Base-by-base conservation (phyloP, 1,284 basidiomycete species). In the Lentinus polychrous region DNA sequence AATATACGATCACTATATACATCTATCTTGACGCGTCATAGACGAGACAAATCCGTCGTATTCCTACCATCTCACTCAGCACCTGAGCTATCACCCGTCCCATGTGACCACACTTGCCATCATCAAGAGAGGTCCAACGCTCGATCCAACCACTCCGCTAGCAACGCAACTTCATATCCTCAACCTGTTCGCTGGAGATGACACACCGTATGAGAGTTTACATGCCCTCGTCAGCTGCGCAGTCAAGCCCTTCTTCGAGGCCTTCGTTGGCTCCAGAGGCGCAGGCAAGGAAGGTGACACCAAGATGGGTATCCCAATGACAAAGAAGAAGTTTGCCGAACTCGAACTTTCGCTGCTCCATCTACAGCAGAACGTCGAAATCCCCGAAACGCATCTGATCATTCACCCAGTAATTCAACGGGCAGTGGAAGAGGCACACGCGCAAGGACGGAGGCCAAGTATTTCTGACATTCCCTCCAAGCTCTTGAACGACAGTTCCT, bases 291-390 rank as follows among this genome's bases (percentile, higher is more conserved):
- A 92, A 51, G 79, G 76, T 8, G 89, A 89, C 59, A 80, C 79
- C 43, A 91, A 94, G 69, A 90, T 94, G 83, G 93, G 88, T 53
- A 97, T 99, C 49, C 95, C 96, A 4, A 92, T 97, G 75, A 94
- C 95, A 31, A 98, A 96, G 79, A 95, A 95, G 76, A 98, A 97
- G 69, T 98, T 99, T 63, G 94, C 95, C 14, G 95, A 99, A 63
- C 82, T 99, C 49, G 95, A 99, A 66, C 73, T 98, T n/a, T 95
- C 91, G 4, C 74, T 99, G 7, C 73, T 98, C 5, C 96, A 99
- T 63, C 76, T 99, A 2, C 96, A 99, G 64, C 95, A 99, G 68
- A 98, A 98, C 61, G 94, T 98, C 55, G 95, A 98, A 70, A 98
- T 99, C 42, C 96, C 96, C 0, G 93, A 98, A 66, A 96, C 94